Evolutionary conservation across 208 protist genomes (phyloP).

Genomic region (Lotmaria passim): DNA sequence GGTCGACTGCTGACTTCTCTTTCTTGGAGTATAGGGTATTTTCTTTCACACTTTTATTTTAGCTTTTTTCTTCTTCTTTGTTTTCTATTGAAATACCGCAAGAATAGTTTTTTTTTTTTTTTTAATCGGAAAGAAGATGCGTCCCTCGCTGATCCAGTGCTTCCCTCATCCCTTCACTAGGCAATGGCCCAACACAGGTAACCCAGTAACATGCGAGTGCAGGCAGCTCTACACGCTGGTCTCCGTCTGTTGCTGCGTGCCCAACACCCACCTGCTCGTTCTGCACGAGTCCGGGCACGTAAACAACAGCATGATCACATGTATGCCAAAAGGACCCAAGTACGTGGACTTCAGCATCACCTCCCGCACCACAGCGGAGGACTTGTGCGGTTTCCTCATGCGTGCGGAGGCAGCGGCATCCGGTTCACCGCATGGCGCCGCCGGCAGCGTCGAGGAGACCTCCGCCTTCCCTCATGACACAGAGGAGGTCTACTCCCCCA

Average conservation of each 20-base stretch:
- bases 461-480: constrained; percentile 21
- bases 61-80: not conserved
- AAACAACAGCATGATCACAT: constrained; percentile 66
- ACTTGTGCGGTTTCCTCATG: constrained; percentile 71
- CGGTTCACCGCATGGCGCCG: constrained; percentile 5
- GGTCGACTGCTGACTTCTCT: too few species aligned
- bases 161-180: constrained; percentile 82
- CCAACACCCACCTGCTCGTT: constrained; percentile 80
- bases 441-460: not conserved
- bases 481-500: constrained; percentile 14
- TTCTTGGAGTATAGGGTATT: not conserved
- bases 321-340: constrained; percentile 80
- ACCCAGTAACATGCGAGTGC: constrained; percentile 82
- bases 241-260: constrained; percentile 83
- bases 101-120: too few species aligned
- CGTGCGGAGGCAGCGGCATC: constrained; percentile 55
- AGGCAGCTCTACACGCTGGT: constrained; percentile 87
- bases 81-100: not conserved
- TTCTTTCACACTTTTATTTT: not conserved
- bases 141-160: constrained; percentile 70
- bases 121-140: constrained; percentile 25
- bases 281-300: constrained; percentile 58
- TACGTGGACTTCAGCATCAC: constrained; percentile 82
- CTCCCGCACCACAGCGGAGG: constrained; percentile 57
- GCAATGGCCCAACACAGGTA: constrained; percentile 78